phyloP scores from a whole-genome alignment of 2,329 filamentous ascomycete species.

The Hymenoscyphus infarciens region DNA sequence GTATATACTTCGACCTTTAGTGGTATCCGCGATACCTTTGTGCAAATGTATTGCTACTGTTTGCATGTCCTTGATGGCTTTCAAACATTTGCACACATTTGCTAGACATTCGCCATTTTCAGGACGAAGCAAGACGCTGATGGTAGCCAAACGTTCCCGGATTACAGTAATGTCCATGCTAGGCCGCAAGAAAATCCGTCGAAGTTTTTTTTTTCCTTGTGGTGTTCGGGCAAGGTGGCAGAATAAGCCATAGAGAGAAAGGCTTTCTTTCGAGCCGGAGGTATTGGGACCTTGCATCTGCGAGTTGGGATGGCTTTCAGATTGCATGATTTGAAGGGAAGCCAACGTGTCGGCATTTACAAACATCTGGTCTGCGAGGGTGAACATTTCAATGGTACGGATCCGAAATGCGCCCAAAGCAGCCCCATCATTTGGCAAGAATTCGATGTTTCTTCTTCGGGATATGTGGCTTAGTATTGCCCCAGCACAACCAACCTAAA shows the following conservation, averaged over 20 bases:
- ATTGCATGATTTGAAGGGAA: constrained; percentile 80
- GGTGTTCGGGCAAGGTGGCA: constrained; percentile 69
- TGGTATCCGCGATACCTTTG: constrained; percentile 66
- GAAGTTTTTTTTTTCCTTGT: constrained; percentile 71
- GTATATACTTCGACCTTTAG: constrained; percentile 45
- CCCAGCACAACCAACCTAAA: constrained; percentile 73
- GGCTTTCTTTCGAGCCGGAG: constrained; percentile 69
- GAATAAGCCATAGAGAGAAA: constrained; percentile 83
- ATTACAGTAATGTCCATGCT: constrained; percentile 67
- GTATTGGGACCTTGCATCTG: constrained; percentile 68
- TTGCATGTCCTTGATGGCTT: constrained; percentile 72
- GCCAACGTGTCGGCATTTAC: constrained; percentile 75
- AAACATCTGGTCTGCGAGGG: constrained; percentile 64
- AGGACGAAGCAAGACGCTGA: constrained; percentile 61
- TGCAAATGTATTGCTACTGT: constrained; percentile 65
- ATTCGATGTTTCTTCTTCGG: constrained; percentile 60
- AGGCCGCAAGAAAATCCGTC: constrained; percentile 79
- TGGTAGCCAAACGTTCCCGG: constrained; percentile 64
- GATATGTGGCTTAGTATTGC: constrained; percentile 78
- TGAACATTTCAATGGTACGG: constrained; percentile 69
- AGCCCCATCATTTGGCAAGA: constrained; percentile 56
- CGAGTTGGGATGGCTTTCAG: constrained; percentile 77
- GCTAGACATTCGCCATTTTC: constrained; percentile 60
- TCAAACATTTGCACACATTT: constrained; percentile 58
- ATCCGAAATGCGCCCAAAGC: constrained; percentile 57